phyloP scores from a whole-genome alignment of 2,329 filamentous ascomycete genomes.

The Talaromyces verruculosus region DNA sequence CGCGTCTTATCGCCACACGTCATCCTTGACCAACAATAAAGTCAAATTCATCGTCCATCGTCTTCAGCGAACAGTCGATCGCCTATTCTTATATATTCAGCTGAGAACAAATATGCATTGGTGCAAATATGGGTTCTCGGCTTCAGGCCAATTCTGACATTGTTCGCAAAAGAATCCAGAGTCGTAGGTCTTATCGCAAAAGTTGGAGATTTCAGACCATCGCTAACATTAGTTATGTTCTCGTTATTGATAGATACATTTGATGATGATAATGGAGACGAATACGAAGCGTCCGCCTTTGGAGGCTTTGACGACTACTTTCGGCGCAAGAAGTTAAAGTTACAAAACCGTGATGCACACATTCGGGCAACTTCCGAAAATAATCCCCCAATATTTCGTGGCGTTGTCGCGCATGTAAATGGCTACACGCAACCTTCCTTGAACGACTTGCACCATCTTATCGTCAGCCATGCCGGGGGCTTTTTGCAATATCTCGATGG shows the following conservation, averaged over 20 bases:
- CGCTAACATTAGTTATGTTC: background rate
- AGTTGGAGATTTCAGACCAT: background rate
- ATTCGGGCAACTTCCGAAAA: constrained; percentile 67
- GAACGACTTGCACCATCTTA: constrained; percentile 80
- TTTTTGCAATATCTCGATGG: constrained; percentile 93
- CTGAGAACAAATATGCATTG: constrained; percentile 10
- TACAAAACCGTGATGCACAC: constrained; percentile 89
- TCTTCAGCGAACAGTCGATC: background rate
- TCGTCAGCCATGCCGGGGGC: constrained; percentile 90
- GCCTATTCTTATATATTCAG: background rate
- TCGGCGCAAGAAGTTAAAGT: constrained; percentile 90
- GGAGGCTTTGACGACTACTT: constrained; percentile 92
- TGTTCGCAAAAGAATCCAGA: constrained; percentile 64
- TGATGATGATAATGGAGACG: constrained; percentile 78
- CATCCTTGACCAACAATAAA: background rate
- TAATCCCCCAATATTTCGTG: constrained; percentile 84
- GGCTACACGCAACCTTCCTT: constrained; percentile 94
- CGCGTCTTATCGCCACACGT: constrained; percentile 19
- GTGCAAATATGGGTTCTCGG: constrained; percentile 59
- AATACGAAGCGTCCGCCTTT: constrained; percentile 84
- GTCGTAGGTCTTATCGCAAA: constrained; percentile 42
- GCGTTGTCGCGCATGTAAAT: constrained; percentile 86
- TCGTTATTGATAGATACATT: constrained; percentile 60
- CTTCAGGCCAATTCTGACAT: constrained; percentile 59
- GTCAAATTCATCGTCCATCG: background rate